These are phyloP conservation scores for Talaromyces sp. DNA, from an alignment of 2,329 filamentous ascomycete species.

Conservation along the genomic window DNA sequence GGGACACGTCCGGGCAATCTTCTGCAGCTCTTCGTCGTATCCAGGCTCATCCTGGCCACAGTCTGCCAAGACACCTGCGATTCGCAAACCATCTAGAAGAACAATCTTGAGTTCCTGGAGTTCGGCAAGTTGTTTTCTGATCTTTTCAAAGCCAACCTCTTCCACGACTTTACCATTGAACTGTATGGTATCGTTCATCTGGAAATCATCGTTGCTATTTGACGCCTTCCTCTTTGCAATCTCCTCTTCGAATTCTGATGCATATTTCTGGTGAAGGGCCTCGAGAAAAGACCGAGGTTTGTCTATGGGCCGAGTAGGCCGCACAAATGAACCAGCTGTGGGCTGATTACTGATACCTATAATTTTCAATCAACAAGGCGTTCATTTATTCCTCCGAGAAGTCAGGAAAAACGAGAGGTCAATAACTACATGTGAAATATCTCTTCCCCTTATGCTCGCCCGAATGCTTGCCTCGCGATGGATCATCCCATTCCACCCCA, in stretches of 20 bases:
- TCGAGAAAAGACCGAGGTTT: conserved; percentile 66
- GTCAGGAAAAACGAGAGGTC: not conserved
- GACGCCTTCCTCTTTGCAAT: conserved; percentile 9
- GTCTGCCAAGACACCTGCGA: conserved; percentile 42
- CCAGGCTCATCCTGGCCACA: conserved; percentile 15
- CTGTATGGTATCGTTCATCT: conserved; percentile 55
- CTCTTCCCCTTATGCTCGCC: conserved; percentile 71
- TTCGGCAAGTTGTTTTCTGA: conserved; percentile 69
- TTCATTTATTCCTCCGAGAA: not conserved
- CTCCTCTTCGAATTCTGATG: conserved; percentile 49
- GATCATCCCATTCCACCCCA: conserved; percentile 95
- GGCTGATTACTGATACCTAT: conserved; percentile 57
- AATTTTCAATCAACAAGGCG: not conserved
- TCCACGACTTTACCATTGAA: conserved; percentile 79
- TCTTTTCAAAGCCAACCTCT: conserved; percentile 93
- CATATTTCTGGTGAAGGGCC: conserved; percentile 80
- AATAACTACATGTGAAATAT: conserved; percentile 71
- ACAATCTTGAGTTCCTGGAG: conserved; percentile 74
- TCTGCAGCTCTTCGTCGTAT: conserved; percentile 27
- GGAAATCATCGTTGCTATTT: not conserved
- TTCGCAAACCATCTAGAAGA: conserved; percentile 70
- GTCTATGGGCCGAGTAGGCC: conserved; percentile 68
- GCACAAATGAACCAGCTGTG: conserved; percentile 80
- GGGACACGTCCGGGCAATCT: conserved; percentile 54
- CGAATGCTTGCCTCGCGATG: conserved; percentile 79